Evolutionary conservation across 2,329 filamentous ascomycete genomes (phyloP).

Genomic region (Raffaelea ambrosiae): DNA sequence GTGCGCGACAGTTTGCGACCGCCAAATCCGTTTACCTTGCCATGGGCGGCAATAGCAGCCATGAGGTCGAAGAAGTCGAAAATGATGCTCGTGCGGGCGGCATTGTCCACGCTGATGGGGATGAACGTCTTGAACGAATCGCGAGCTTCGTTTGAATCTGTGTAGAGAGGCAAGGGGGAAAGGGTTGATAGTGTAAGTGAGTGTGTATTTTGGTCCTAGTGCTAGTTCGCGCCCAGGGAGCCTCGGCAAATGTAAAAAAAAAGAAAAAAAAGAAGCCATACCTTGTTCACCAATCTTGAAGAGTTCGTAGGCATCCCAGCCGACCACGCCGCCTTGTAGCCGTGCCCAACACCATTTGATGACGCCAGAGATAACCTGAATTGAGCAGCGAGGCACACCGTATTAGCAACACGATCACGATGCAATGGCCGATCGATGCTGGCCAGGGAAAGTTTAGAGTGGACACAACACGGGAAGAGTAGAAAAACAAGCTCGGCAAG

Average conservation of each 20-base stretch:
- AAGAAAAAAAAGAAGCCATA: slow-evolving; percentile 23
- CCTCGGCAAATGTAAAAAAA: not conserved
- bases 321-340: slow-evolving; percentile 81
- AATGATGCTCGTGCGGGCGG: slow-evolving; percentile 78
- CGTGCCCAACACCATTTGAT: slow-evolving; percentile 99
- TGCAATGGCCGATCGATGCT: not conserved
- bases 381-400: not conserved
- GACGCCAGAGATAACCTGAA: slow-evolving; percentile 81
- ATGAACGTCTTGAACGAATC: slow-evolving; percentile 97
- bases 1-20: slow-evolving; percentile 90
- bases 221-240: too few species aligned
- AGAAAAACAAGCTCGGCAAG: not conserved
- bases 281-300: slow-evolving; percentile 92
- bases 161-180: not conserved
- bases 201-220: too few species aligned
- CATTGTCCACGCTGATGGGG: slow-evolving; percentile 83
- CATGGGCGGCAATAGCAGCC: slow-evolving; percentile 82
- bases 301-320: slow-evolving; percentile 94
- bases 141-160: slow-evolving; percentile 84
- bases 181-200: not conserved
- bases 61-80: slow-evolving; percentile 95
- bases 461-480: slow-evolving; percentile 7
- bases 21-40: slow-evolving; percentile 86
- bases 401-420: too few species aligned
- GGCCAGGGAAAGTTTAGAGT: not conserved